Evolutionary conservation across 2,329 filamentous ascomycete genomes (phyloP).

Genomic region (Penicillium digitatum): DNA sequence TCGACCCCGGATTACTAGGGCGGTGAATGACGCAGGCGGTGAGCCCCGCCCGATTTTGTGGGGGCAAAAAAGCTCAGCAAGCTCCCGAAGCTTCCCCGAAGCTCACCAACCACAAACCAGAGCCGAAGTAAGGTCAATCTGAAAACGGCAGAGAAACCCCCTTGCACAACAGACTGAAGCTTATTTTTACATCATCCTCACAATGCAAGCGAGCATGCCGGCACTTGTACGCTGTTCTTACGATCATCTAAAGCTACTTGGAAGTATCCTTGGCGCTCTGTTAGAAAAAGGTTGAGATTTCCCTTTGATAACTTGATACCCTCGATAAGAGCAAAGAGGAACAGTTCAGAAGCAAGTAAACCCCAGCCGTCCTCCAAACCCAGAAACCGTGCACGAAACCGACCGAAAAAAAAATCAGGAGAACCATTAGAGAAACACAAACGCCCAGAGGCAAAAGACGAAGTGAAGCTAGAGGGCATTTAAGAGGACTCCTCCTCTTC

Average conservation of each 20-base stretch:
- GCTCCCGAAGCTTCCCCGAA: constrained; percentile 1
- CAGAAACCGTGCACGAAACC: constrained; percentile 32
- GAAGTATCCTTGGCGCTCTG: background rate
- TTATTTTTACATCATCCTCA: background rate
- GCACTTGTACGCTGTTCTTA: background rate
- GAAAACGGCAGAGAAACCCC: background rate
- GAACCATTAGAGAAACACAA: constrained; percentile 33
- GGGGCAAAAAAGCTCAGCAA: constrained; percentile 6
- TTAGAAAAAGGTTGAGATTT: constrained; percentile 29
- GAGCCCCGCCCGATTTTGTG: background rate
- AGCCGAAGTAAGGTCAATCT: background rate
- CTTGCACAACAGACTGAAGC: background rate
- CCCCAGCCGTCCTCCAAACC: constrained; percentile 16
- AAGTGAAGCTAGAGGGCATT: constrained; percentile 20
- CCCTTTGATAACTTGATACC: constrained; percentile 26
- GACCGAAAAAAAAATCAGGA: constrained; percentile 31
- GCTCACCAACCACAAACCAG: background rate
- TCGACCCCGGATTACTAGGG: constrained; percentile 3
- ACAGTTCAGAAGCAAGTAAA: constrained; percentile 33
- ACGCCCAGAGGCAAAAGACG: constrained; percentile 33
- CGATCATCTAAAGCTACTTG: background rate
- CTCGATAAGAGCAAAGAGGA: constrained; percentile 29
- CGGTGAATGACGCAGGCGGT: constrained; percentile 13
- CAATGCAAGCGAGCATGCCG: background rate
- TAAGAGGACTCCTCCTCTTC: constrained; percentile 52